Conservation (phyloP, 148 eudicot species). For the Simmondsia chinensis region DNA sequence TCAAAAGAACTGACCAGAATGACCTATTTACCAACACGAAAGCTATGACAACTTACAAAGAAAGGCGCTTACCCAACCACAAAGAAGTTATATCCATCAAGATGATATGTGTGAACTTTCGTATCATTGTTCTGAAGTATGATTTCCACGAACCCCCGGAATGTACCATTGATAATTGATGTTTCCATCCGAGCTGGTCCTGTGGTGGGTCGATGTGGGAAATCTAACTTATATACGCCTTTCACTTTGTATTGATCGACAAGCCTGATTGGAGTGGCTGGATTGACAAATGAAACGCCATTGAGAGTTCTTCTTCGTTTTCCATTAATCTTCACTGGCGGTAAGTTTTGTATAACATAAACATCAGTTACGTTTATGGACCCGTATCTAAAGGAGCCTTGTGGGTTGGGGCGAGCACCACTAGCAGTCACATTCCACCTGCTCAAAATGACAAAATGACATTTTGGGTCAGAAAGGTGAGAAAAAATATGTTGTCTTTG, state of each 20-base stretch:
- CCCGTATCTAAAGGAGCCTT: conserved; percentile 90
- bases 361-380: conserved; percentile 83
- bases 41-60: too few species aligned
- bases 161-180: conserved; percentile 79
- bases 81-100: conserved; percentile 86
- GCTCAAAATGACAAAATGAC: conserved; percentile 10
- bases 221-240: conserved; percentile 68
- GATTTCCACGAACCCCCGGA: conserved; percentile 76
- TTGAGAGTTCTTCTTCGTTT: conserved; percentile 54
- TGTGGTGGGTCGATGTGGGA: conserved; percentile 59
- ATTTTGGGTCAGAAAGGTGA: neutral
- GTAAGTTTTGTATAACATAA: conserved; percentile 62
- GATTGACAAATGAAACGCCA: conserved; percentile 84
- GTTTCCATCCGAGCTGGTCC: conserved; percentile 65
- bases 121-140: conserved; percentile 91
- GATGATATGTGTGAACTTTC: conserved; percentile 73
- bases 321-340: conserved; percentile 57
- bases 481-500: neutral
- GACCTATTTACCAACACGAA: too few species aligned
- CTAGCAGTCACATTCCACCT: conserved; percentile 99
- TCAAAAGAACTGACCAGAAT: neutral
- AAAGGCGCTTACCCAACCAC: conserved; percentile 76
- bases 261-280: conserved; percentile 85
- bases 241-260: conserved; percentile 70
- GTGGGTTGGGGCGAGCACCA: conserved; percentile 99